phyloP scores from a whole-genome alignment of 495 filamentous ascomycete genomes.

The Trichoderma erinaceum region DNA sequence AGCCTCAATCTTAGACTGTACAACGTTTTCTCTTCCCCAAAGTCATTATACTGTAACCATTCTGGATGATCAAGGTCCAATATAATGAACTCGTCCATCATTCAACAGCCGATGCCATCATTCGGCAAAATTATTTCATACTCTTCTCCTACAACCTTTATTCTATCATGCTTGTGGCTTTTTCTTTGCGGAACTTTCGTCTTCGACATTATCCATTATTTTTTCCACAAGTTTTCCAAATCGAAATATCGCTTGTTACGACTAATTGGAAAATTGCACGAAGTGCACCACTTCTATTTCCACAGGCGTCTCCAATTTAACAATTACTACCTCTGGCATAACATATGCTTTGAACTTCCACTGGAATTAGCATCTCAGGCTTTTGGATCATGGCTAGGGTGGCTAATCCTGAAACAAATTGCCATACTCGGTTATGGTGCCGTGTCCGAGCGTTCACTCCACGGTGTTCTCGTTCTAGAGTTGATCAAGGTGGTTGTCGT shows the following conservation, averaged over 20 bases:
- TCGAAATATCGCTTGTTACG: not conserved
- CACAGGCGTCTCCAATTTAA: not conserved
- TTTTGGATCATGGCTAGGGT: not conserved
- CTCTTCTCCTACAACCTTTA: not conserved
- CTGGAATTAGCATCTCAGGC: not conserved
- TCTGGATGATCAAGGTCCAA: not conserved
- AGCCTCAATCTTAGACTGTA: no score
- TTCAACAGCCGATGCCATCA: not conserved
- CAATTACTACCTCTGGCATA: not conserved
- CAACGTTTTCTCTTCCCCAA: no score
- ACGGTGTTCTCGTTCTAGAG: not conserved
- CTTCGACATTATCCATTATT: not conserved
- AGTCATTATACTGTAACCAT: no score
- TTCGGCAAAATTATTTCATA: not conserved
- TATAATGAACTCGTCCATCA: not conserved
- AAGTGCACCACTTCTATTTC: not conserved
- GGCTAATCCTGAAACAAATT: not conserved
- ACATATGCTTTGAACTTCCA: not conserved
- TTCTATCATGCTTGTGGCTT: not conserved
- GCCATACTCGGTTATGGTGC: not conserved
- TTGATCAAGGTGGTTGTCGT: not conserved
- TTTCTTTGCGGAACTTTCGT: not conserved
- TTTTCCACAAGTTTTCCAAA: not conserved
- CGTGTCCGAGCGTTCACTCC: not conserved
- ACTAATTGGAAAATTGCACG: not conserved